Conservation (phyloP, 2,329 filamentous ascomycete species). For the Cercospora sesami region DNA sequence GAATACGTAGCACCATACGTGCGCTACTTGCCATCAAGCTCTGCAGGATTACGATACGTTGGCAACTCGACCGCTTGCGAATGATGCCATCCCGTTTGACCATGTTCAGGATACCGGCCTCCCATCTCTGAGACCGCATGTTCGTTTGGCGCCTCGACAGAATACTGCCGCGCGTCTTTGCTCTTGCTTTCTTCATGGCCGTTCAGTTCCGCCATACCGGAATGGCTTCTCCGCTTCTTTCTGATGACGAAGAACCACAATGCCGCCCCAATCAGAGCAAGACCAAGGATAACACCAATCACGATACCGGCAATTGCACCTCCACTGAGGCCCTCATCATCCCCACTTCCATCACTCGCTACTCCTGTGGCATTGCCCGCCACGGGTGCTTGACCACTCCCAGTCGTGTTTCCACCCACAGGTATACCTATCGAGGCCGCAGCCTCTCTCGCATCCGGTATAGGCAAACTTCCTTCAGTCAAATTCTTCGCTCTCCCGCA, state of each 20-base stretch:
- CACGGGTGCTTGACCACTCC: background rate
- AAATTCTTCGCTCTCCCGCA: conserved; percentile 16
- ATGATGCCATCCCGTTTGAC: background rate
- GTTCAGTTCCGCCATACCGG: background rate
- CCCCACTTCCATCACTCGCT: background rate
- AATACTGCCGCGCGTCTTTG: background rate
- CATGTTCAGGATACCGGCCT: background rate
- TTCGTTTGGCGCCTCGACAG: conserved; percentile 13
- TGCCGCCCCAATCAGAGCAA: conserved; percentile 9
- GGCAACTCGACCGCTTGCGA: conserved; percentile 4
- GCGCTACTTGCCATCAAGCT: background rate
- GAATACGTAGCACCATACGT: background rate
- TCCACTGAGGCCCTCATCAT: background rate
- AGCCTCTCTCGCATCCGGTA: background rate
- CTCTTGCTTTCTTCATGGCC: background rate
- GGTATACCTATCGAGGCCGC: conserved; percentile 2
- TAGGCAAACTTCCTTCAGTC: conserved; percentile 11
- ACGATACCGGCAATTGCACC: conserved; percentile 17
- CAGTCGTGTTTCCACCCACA: background rate
- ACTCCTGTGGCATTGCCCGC: background rate
- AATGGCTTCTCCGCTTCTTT: conserved; percentile 5
- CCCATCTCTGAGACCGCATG: conserved; percentile 16
- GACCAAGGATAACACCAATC: conserved; percentile 7
- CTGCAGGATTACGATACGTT: conserved; percentile 8
- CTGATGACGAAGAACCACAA: conserved; percentile 14